phyloP scores from a whole-genome alignment of 2,329 filamentous ascomycete species.

The Epichloe gansuensis region DNA sequence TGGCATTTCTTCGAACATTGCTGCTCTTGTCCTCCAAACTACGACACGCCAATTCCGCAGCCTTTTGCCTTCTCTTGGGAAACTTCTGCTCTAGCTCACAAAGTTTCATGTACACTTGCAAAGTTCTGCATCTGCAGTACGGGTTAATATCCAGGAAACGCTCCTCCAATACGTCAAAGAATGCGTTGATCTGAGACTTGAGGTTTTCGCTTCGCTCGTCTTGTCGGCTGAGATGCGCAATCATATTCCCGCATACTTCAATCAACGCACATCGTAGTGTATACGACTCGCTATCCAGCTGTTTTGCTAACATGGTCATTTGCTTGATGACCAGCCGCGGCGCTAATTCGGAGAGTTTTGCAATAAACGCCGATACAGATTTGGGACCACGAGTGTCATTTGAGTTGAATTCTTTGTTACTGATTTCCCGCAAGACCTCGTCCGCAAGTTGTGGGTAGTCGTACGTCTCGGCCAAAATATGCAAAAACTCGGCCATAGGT shows the following conservation, averaged over 20 bases:
- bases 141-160: conserved; percentile 94
- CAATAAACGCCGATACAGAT: conserved; percentile 86
- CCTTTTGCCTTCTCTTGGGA: conserved; percentile 78
- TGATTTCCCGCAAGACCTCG: conserved; percentile 85
- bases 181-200: conserved; percentile 90
- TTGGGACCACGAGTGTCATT: conserved; percentile 94
- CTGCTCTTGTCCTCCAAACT: conserved; percentile 97
- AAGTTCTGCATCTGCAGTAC: conserved; percentile 81
- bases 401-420: conserved; percentile 95
- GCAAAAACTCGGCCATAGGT: conserved; percentile 95
- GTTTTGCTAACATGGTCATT: conserved; percentile 88
- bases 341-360: conserved; percentile 83
- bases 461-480: conserved; percentile 93
- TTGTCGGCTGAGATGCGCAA: conserved; percentile 78
- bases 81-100: conserved; percentile 96
- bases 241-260: conserved; percentile 93
- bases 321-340: conserved; percentile 93
- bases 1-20: conserved; percentile 88
- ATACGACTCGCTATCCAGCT: conserved; percentile 95
- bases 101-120: conserved; percentile 86
- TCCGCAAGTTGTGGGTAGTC: conserved; percentile 93
- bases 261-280: conserved; percentile 88
- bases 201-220: conserved; percentile 86
- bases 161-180: conserved; percentile 94
- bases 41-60: conserved; percentile 73